Evolutionary conservation across 164 flowering plant species (phyloP).

Genomic region (Stephania cephalantha): DNA sequence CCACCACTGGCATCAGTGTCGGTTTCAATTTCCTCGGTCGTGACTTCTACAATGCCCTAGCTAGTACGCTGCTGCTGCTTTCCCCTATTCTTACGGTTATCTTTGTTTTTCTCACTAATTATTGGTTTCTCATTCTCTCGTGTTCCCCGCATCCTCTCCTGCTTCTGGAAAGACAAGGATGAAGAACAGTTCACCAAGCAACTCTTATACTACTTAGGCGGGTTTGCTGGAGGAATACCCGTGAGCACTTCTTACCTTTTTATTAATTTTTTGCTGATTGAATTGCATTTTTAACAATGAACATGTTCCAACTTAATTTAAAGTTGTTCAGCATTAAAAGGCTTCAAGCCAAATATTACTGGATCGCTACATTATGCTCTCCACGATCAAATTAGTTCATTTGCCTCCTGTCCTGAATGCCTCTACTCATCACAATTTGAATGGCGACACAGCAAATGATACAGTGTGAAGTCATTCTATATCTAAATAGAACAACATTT

Average conservation of each 20-base stretch:
- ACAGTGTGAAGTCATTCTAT: too few species aligned
- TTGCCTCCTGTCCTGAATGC: too few species aligned
- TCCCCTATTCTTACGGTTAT: neutral
- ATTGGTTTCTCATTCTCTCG: neutral
- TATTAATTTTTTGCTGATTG: too few species aligned
- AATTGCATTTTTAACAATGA: too few species aligned
- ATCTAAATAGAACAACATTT: too few species aligned
- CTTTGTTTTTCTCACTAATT: neutral
- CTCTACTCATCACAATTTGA: too few species aligned
- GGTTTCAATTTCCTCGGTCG: constrained; percentile 95
- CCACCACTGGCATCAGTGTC: constrained; percentile 94
- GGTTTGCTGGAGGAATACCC: constrained; percentile 97
- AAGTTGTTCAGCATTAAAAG: too few species aligned
- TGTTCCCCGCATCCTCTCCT: neutral
- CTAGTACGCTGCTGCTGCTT: constrained; percentile 39
- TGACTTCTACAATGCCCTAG: constrained; percentile 92
- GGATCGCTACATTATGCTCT: too few species aligned
- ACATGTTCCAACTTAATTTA: too few species aligned
- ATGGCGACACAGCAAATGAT: too few species aligned
- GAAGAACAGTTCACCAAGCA: constrained; percentile 90
- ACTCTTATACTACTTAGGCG: constrained; percentile 76
- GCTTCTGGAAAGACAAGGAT: constrained; percentile 59
- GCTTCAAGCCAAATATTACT: too few species aligned
- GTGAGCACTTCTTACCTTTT: constrained; percentile 47
- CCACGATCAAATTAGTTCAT: too few species aligned